A percentile compares a stretch with the other conserved stretches of the same genome.
These are phyloP conservation scores for Phaffomyces opuntiae DNA, from an alignment of 805 yeast species.

Conservation along the genomic window DNA sequence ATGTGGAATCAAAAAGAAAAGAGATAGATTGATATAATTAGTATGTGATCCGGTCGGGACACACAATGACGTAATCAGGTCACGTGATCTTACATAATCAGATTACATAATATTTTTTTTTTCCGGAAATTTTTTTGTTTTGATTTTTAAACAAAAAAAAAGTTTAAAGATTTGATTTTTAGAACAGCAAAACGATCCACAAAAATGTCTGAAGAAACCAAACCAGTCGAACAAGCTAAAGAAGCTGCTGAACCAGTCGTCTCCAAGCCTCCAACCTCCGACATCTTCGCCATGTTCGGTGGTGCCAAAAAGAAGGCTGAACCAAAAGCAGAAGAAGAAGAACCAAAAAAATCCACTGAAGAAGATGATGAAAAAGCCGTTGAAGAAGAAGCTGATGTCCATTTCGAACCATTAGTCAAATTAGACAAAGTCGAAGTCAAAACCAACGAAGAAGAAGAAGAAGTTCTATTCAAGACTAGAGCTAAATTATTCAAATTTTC, in stretches of 20 bases:
- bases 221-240: neutral
- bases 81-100: too few relatives aligned
- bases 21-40: too few relatives aligned
- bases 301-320: slow-evolving; percentile 50
- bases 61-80: too few relatives aligned
- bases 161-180: neutral
- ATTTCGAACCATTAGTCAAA: slow-evolving; percentile 93
- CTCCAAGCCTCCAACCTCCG: slow-evolving; percentile 67
- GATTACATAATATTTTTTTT: neutral
- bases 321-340: slow-evolving; percentile 44
- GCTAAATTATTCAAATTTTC: slow-evolving; percentile 93
- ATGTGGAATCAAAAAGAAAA: too few relatives aligned
- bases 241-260: slow-evolving; percentile 2
- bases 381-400: slow-evolving; percentile 49
- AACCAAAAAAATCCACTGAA: slow-evolving; percentile 26
- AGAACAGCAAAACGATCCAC: neutral
- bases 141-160: neutral
- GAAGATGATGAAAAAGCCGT: slow-evolving; percentile 32
- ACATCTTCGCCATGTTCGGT: slow-evolving; percentile 93
- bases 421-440: slow-evolving; percentile 94
- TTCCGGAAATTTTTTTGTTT: neutral
- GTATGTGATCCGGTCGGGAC: too few relatives aligned
- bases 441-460: slow-evolving; percentile 91
- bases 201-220: slow-evolving; percentile 21
- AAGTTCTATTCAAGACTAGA: slow-evolving; percentile 74